Base-by-base conservation (phyloP, 441 rosid genomes). In the Erodium trifolium region DNA sequence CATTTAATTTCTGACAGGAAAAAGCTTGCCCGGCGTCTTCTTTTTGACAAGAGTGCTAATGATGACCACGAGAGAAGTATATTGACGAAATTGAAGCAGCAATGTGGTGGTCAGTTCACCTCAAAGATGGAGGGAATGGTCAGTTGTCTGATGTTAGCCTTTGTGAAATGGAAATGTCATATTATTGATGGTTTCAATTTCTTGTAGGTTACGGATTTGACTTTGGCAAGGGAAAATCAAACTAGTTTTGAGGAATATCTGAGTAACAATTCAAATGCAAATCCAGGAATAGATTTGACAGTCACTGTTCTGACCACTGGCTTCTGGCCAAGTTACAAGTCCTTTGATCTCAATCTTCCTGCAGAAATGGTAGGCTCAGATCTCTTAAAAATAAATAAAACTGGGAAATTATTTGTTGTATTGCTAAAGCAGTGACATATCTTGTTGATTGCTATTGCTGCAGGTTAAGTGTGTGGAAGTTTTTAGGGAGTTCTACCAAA, bases 121-220 rank as follows among this genome's bases (percentile, higher is more conserved):
- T 95, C 98, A 47, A 90, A 95, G 86, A 95, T 95, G 99, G 99
- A 95, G 82, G 98, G 97, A 70, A 95, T 95, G 99, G 97, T 92
- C 64, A 83, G 88, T 77, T 68, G 71, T 51, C 18, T 29, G 43
- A 12, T 23, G 34, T 65, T 3, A 34, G 14, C 29, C 18, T 7
- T 31, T 34, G 17, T 67, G 69, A 67, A 14, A 53, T 68, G 10
- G 17, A 37, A 60, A 34, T 29, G 5, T 49, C 41, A 66, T 35
- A n/a, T 34, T 9, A 14, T 11, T 66, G 55, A 10, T 4, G 57
- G 59, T 13, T 60, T 49, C 53, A 11, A 39, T 6, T 72, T 31
- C 67, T 78, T 74, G 31, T 82, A 90, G 98, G 99, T 92, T 13
- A 92, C 91, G 0, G 99, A 95, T 87, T 81, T 92, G 84, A 92